Conservation (phyloP, 2,329 filamentous ascomycete species). For the Fusarium falciforme region DNA sequence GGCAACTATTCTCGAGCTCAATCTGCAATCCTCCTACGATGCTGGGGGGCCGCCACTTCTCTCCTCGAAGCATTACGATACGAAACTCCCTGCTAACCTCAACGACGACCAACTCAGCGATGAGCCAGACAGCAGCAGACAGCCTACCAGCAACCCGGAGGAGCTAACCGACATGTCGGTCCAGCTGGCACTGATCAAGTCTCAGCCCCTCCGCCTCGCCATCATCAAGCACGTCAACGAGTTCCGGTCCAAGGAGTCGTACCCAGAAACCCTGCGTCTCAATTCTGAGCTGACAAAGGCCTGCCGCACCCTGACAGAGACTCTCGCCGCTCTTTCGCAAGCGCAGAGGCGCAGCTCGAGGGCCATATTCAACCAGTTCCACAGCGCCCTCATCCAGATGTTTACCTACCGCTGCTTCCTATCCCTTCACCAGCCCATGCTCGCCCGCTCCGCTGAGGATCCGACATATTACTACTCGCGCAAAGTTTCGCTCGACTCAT, state of each 20-base stretch:
- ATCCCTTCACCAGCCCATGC: slow-evolving; percentile 64
- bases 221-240: slow-evolving; percentile 61
- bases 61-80: slow-evolving; percentile 61
- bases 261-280: slow-evolving; percentile 60
- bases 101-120: slow-evolving; percentile 63
- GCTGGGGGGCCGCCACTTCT: slow-evolving; percentile 63
- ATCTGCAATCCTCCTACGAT: slow-evolving; percentile 63
- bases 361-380: slow-evolving; percentile 51
- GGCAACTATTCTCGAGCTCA: slow-evolving; percentile 66
- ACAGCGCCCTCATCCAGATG: slow-evolving; percentile 56
- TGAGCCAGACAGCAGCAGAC: slow-evolving; percentile 42
- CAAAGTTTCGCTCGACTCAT: slow-evolving; percentile 60
- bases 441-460: slow-evolving; percentile 56
- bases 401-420: slow-evolving; percentile 61
- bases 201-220: slow-evolving; percentile 56
- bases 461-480: slow-evolving; percentile 65
- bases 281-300: slow-evolving; percentile 57
- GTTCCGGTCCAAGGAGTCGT: slow-evolving; percentile 55
- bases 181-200: slow-evolving; percentile 58
- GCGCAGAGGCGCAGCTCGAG: slow-evolving; percentile 36
- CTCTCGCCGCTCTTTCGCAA: slow-evolving; percentile 51
- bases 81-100: slow-evolving; percentile 60
- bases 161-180: slow-evolving; percentile 60
- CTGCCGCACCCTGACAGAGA: slow-evolving; percentile 48
- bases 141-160: slow-evolving; percentile 12